Percentiles rank a stretch among this genome's conserved stretches.
Evolutionary conservation across 495 filamentous ascomycete species (phyloP).

Genomic region (Penicillium arizonense): DNA sequence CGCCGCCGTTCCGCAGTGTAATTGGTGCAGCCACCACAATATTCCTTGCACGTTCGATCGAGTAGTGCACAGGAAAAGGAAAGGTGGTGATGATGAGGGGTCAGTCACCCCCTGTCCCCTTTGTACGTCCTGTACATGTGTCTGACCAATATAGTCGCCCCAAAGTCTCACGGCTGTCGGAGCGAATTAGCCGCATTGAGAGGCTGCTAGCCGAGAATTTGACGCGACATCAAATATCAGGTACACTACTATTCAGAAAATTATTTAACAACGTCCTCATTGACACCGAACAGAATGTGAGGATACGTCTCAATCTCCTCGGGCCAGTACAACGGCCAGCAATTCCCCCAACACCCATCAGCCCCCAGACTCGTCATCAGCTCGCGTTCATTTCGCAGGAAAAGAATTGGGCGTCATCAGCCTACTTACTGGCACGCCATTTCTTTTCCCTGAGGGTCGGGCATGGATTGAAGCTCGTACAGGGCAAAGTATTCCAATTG

Average conservation of each 20-base stretch:
- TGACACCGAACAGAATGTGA: slow-evolving; percentile 1
- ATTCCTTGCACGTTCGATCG: slow-evolving; percentile 48
- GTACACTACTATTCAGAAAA: slow-evolving; percentile 11
- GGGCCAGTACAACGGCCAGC: slow-evolving; percentile 11
- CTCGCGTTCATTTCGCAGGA: slow-evolving; percentile 49
- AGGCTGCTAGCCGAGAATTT: slow-evolving; percentile 36
- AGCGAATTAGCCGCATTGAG: slow-evolving; percentile 43
- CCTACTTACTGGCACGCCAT: slow-evolving; percentile 44
- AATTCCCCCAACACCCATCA: slow-evolving; percentile 21
- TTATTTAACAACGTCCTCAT: background rate
- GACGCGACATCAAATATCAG: slow-evolving; percentile 14
- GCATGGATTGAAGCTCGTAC: slow-evolving; percentile 47
- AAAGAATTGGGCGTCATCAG: slow-evolving; percentile 46
- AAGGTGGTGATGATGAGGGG: slow-evolving; percentile 19
- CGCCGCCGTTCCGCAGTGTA: slow-evolving; percentile 39
- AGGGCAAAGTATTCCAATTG: slow-evolving; percentile 38
- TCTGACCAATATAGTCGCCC: slow-evolving; percentile 17
- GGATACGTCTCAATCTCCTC: slow-evolving; percentile 7
- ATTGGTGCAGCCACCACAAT: slow-evolving; percentile 54
- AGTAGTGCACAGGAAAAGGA: slow-evolving; percentile 34
- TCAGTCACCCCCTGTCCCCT: slow-evolving; percentile 9
- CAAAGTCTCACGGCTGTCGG: slow-evolving; percentile 31
- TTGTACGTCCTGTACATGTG: background rate
- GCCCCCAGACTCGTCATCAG: slow-evolving; percentile 26
- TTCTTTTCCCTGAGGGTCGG: slow-evolving; percentile 44